phyloP scores from a whole-genome alignment of 257 asterid species.

The Solanum sparsipilum region DNA sequence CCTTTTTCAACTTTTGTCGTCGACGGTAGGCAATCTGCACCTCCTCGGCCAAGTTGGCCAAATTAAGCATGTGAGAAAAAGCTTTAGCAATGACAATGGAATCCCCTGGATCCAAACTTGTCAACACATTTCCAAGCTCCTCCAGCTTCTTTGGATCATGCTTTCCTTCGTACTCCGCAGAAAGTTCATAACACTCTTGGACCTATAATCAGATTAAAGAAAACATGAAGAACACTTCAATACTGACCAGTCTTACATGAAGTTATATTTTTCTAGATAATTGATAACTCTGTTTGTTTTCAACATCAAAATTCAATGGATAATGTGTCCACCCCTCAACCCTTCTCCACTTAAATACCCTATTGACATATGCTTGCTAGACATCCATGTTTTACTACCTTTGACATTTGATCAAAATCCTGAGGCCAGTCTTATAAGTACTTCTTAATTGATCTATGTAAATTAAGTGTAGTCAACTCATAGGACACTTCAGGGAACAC shows the following conservation, averaged over 20 bases:
- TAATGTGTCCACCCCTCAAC: background rate
- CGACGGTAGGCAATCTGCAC: constrained; percentile 42
- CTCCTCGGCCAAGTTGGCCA: constrained; percentile 46
- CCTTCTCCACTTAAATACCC: background rate
- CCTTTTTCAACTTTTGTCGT: constrained; percentile 31
- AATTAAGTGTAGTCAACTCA: background rate
- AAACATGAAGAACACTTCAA: background rate
- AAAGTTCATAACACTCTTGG: constrained; percentile 42
- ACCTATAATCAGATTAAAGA: constrained; percentile 13
- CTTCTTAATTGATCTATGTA: background rate
- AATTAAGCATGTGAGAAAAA: constrained; percentile 46
- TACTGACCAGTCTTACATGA: background rate
- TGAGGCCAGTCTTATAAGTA: background rate
- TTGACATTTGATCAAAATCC: background rate
- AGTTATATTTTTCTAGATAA: background rate
- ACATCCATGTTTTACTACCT: background rate
- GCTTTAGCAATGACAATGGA: constrained; percentile 42
- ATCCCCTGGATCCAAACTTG: constrained; percentile 45
- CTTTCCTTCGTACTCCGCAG: constrained; percentile 35
- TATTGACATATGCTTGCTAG: background rate
- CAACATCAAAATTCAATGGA: background rate
- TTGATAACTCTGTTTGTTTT: background rate
- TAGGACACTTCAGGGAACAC: background rate
- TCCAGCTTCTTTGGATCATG: constrained; percentile 29
- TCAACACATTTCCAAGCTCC: constrained; percentile 30